Percentiles rank a stretch among this genome's conserved stretches.
phyloP scores from a whole-genome alignment of 2,329 filamentous ascomycete species.

The Leptographium radiaticola region DNA sequence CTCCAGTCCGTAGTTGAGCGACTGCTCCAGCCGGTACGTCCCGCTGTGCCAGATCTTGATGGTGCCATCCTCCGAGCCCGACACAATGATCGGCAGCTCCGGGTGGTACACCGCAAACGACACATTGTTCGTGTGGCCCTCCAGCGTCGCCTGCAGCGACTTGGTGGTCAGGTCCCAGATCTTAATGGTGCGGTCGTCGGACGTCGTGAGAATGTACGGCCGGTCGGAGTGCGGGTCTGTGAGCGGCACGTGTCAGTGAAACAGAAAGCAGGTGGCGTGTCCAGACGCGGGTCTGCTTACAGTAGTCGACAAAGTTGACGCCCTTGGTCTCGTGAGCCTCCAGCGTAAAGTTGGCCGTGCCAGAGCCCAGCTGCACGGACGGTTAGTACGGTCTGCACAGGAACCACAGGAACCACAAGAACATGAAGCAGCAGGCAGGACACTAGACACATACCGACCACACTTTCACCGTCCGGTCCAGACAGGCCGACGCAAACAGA shows the following conservation, averaged over 20 bases:
- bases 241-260: neutral
- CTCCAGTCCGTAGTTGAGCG: conserved; percentile 88
- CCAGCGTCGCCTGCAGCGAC: conserved; percentile 87
- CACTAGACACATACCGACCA: conserved; percentile 13
- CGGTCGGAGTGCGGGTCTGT: conserved; percentile 53
- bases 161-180: conserved; percentile 99
- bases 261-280: neutral
- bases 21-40: conserved; percentile 92
- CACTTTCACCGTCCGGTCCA: conserved; percentile 82
- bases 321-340: conserved; percentile 96
- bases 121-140: conserved; percentile 95
- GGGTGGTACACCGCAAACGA: conserved; percentile 98
- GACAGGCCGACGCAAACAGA: conserved; percentile 80
- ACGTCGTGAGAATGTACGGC: conserved; percentile 87
- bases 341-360: conserved; percentile 90
- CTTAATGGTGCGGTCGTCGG: conserved; percentile 92
- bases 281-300: neutral
- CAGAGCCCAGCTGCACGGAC: conserved; percentile 57
- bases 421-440: too few species aligned
- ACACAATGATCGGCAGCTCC: conserved; percentile 92
- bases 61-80: conserved; percentile 92
- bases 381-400: neutral
- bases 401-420: neutral
- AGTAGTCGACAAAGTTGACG: conserved; percentile 94
- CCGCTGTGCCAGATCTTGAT: conserved; percentile 99